Conservation (phyloP, 192 early-diverging fungal species). For the Coemansia sp. region DNA sequence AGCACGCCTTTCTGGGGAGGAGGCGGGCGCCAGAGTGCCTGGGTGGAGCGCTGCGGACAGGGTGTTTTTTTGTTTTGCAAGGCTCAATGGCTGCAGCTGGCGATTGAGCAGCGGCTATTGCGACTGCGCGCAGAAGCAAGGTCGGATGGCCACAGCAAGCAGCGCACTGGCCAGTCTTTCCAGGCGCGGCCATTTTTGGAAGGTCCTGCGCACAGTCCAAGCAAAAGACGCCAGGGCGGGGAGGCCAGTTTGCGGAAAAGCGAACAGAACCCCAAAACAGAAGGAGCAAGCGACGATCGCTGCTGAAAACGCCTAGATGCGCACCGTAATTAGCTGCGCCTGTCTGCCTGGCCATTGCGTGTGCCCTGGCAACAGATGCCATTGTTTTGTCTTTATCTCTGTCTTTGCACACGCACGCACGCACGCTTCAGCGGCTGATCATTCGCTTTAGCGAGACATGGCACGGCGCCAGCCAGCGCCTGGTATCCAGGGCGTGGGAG, state of each 20-base stretch:
- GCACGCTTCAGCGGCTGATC: neutral
- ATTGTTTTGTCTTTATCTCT: neutral
- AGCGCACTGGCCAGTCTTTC: neutral
- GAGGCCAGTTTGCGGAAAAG: neutral
- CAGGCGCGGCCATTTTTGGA: neutral
- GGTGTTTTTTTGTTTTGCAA: too few species aligned
- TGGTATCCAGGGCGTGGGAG: neutral
- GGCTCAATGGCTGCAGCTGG: too few species aligned
- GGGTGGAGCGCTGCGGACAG: too few species aligned
- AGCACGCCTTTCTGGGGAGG: too few species aligned
- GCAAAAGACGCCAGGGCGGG: neutral
- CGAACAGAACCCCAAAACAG: conserved; percentile 2
- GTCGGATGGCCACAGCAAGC: neutral
- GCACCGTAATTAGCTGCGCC: neutral
- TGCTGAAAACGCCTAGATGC: neutral
- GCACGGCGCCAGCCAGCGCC: neutral
- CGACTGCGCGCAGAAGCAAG: neutral
- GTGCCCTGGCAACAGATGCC: neutral
- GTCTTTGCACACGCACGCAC: neutral
- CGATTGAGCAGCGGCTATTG: too few species aligned
- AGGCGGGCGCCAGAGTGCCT: neutral
- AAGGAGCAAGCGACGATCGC: neutral
- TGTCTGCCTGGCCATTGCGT: too few species aligned
- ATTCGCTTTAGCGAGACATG: neutral
- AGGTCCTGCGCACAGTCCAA: neutral